Evolutionary conservation across 176 grass and related monocot species (phyloP).

Genomic region (Aegilops speltoides): DNA sequence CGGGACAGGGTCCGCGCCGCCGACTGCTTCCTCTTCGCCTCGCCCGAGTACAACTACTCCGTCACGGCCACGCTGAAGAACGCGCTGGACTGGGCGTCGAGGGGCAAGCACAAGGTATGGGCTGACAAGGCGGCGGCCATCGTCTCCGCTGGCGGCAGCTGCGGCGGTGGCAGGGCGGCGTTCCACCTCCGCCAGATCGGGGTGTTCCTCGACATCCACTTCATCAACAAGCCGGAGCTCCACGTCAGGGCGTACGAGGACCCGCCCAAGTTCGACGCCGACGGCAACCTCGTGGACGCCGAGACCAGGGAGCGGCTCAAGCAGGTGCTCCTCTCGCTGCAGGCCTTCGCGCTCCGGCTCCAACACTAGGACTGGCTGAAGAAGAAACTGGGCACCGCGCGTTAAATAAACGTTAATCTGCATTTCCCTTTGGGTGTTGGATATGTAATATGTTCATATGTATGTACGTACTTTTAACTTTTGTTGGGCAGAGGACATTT

Average conservation of each 20-base stretch:
- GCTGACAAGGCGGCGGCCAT: constrained; percentile 84
- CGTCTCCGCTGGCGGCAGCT: constrained; percentile 58
- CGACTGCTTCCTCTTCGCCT: constrained; percentile 76
- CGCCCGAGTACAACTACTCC: constrained; percentile 91
- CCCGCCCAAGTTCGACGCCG: constrained; percentile 49
- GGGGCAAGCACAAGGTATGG: constrained; percentile 56
- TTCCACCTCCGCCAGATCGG: constrained; percentile 88
- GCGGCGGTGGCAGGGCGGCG: constrained; percentile 55
- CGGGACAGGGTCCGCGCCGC: constrained; percentile 48
- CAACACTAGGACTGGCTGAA: constrained; percentile 12
- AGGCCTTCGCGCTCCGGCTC: constrained; percentile 76
- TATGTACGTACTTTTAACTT: no score
- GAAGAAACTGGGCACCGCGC: neutral
- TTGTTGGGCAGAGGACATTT: no score
- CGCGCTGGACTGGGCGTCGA: constrained; percentile 92
- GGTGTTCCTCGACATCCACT: constrained; percentile 82
- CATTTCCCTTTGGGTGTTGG: no score
- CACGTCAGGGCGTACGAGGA: constrained; percentile 53
- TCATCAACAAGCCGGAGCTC: constrained; percentile 93
- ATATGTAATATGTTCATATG: no score
- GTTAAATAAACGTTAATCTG: no score
- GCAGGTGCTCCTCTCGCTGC: constrained; percentile 66
- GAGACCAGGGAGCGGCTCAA: constrained; percentile 60
- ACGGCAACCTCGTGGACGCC: constrained; percentile 73
- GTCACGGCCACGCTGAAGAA: constrained; percentile 82